Conservation (phyloP, 345 rosid genomes). For the Erucastrum elatum region DNA sequence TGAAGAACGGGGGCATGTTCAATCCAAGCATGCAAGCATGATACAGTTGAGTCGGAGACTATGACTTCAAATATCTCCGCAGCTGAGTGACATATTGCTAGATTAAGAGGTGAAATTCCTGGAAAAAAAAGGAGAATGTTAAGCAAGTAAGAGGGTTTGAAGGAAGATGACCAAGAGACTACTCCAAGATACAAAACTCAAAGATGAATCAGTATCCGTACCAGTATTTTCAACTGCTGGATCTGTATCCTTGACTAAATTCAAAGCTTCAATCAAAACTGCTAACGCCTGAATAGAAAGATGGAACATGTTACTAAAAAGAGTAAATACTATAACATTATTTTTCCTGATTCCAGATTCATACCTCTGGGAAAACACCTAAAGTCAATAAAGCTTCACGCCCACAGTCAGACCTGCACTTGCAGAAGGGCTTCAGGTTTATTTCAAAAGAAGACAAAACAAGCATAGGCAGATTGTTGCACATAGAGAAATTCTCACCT, state of each 20-base stretch:
- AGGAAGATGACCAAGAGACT: conserved; percentile 26
- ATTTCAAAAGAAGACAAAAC: conserved; percentile 18
- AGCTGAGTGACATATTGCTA: conserved; percentile 95
- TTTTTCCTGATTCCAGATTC: conserved; percentile 9
- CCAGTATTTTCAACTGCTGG: conserved; percentile 65
- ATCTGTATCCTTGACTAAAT: conserved; percentile 76
- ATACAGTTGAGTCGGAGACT: conserved; percentile 84
- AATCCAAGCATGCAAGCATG: conserved; percentile 88
- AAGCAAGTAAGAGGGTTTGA: conserved; percentile 34
- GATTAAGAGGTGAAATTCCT: conserved; percentile 87
- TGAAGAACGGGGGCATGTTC: conserved; percentile 86
- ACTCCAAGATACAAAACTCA: conserved; percentile 20
- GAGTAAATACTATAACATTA: not conserved
- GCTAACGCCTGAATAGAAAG: conserved; percentile 58
- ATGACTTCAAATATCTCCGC: conserved; percentile 94
- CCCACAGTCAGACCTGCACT: conserved; percentile 89
- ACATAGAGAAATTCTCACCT: conserved; percentile 50
- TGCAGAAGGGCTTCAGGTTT: conserved; percentile 26
- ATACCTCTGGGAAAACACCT: conserved; percentile 90
- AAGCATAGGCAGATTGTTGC: conserved; percentile 8
- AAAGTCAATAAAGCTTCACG: conserved; percentile 84
- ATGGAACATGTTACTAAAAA: conserved; percentile 16
- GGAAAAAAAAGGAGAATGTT: conserved; percentile 37
- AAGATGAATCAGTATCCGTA: conserved; percentile 35
- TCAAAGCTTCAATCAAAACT: conserved; percentile 82